A percentile compares a stretch with the other conserved stretches of the same genome.
These are phyloP conservation scores for Colletotrichum magnum DNA, from an alignment of 2,329 filamentous ascomycete species.

Conservation along the genomic window DNA sequence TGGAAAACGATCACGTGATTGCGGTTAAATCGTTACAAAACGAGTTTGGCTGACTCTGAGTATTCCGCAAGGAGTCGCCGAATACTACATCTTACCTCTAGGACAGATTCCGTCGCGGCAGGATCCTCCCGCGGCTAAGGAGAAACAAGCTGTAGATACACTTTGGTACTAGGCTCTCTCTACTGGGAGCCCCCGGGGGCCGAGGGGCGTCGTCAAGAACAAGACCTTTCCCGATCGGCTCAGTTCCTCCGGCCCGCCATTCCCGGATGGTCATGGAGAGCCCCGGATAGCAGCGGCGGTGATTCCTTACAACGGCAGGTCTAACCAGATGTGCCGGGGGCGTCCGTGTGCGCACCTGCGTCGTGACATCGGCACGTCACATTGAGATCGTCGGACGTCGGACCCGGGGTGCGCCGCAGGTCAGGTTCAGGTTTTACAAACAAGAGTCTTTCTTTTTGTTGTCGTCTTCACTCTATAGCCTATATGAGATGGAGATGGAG, in stretches of 20 bases:
- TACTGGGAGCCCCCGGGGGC: not conserved
- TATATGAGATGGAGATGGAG: no score
- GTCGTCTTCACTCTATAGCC: no score
- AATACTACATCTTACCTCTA: not conserved
- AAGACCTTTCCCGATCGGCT: constrained; percentile 29
- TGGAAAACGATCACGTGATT: no score
- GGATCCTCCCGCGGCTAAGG: constrained; percentile 33
- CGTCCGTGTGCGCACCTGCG: constrained; percentile 6
- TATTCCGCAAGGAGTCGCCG: not conserved
- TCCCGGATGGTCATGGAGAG: constrained; percentile 19
- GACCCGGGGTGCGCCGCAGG: no score
- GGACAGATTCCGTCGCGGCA: constrained; percentile 30
- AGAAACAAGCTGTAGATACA: not conserved
- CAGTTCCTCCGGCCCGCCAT: constrained; percentile 3
- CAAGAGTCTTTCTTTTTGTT: no score
- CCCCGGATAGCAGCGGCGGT: constrained; percentile 17
- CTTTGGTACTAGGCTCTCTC: no score
- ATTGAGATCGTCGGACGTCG: constrained; percentile 32
- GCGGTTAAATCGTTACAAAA: no score
- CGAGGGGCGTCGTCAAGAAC: not conserved
- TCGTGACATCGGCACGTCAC: constrained; percentile 31
- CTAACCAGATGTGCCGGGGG: constrained; percentile 26
- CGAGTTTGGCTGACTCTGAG: not conserved
- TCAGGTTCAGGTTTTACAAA: no score
- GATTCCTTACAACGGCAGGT: constrained; percentile 36